phyloP scores from a whole-genome alignment of 129 eudicot genomes.

The Lactuca sativa region DNA sequence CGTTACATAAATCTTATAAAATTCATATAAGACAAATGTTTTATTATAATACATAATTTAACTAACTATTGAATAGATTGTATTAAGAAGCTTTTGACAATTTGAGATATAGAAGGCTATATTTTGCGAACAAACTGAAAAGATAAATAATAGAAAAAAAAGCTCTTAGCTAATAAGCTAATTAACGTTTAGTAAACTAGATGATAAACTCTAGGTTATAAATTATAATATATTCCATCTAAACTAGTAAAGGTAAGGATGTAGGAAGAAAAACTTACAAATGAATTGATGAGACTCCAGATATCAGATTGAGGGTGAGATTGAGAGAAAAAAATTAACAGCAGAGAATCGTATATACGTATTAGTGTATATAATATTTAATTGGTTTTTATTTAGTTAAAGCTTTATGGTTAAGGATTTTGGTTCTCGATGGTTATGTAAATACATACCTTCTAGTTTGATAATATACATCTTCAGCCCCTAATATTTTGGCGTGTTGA shows the following conservation, averaged over 20 bases:
- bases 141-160: no score
- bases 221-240: no score
- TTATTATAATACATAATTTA: no score
- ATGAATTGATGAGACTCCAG: not conserved
- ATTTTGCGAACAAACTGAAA: no score
- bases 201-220: no score
- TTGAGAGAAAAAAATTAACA: not conserved
- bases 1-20: no score
- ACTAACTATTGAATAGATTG: no score
- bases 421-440: not conserved
- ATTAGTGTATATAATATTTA: not conserved
- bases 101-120: no score
- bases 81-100: no score
- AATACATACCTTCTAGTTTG: slow-evolving; percentile 4
- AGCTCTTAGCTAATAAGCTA: no score
- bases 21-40: no score
- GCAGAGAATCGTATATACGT: not conserved
- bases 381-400: not conserved
- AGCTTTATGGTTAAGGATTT: not conserved
- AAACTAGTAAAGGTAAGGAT: not conserved
- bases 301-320: not conserved
- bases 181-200: no score
- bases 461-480: not conserved
- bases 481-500: not conserved
- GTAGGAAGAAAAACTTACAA: slow-evolving; percentile 14